A percentile compares a stretch with the other conserved stretches of the same genome.
Conservation (phyloP, 345 rosid species). For the Populus pruinosa region DNA sequence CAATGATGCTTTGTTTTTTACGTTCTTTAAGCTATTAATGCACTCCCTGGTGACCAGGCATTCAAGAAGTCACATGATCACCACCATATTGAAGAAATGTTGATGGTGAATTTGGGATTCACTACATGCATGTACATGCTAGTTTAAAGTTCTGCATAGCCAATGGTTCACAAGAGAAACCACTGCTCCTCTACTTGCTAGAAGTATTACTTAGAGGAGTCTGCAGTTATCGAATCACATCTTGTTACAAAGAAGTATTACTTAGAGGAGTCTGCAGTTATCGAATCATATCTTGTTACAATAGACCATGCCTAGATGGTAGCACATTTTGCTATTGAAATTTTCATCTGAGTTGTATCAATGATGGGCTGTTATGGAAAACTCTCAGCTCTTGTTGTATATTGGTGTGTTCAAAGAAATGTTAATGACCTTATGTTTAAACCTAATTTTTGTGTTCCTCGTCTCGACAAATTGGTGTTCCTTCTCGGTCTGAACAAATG, state of each 20-base stretch:
- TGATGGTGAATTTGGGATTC: not conserved
- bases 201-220: not conserved
- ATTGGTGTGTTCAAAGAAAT: not conserved
- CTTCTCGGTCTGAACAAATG: too few relatives aligned
- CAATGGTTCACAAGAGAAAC: not conserved
- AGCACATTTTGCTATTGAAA: not conserved
- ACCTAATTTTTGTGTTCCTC: not conserved
- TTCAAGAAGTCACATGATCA: not conserved
- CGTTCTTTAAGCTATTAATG: not conserved
- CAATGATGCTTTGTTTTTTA: constrained; percentile 13
- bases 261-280: not conserved
- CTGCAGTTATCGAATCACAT: not conserved
- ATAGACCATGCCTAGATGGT: not conserved
- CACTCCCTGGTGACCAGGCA: not conserved
- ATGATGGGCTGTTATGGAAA: not conserved
- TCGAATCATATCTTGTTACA: not conserved
- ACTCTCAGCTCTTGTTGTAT: not conserved
- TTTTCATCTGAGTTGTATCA: not conserved
- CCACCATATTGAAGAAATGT: not conserved
- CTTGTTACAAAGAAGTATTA: too few relatives aligned
- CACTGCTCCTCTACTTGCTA: not conserved
- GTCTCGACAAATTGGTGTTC: too few relatives aligned
- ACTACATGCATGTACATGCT: not conserved
- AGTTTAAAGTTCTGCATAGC: not conserved
- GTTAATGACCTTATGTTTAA: not conserved